These are phyloP conservation scores for Pistacia atlantica DNA, from an alignment of 345 rosid genomes.

Conservation along the genomic window DNA sequence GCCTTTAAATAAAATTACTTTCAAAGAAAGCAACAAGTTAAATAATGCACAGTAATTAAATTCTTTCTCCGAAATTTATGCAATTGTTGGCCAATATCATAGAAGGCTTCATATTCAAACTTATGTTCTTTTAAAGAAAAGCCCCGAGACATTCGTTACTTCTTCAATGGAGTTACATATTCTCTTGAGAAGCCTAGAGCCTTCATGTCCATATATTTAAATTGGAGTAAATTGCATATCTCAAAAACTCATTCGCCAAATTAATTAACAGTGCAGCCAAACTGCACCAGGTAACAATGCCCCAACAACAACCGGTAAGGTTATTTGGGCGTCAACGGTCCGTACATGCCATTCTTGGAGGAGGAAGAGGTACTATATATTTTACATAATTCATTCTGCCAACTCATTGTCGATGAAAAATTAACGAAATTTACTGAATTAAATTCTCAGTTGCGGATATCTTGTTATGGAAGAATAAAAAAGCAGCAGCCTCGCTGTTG, in stretches of 20 bases:
- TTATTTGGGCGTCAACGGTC: constrained; percentile 57
- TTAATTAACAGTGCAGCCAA: too few species aligned
- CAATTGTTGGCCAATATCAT: too few species aligned
- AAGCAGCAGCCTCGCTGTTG: constrained; percentile 49
- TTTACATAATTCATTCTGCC: too few species aligned
- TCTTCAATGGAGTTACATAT: background rate
- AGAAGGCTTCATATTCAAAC: too few species aligned
- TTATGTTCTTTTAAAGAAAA: too few species aligned
- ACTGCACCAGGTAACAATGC: constrained; percentile 4
- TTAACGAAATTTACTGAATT: background rate
- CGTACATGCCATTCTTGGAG: constrained; percentile 61
- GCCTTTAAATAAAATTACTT: too few species aligned
- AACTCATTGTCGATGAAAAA: too few species aligned
- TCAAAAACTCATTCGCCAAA: background rate
- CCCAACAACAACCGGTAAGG: constrained; percentile 1
- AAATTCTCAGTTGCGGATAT: constrained; percentile 72
- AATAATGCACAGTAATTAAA: too few species aligned
- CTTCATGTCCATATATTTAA: background rate
- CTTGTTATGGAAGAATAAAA: constrained; percentile 70
- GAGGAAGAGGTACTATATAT: constrained; percentile 57
- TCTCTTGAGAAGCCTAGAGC: background rate
- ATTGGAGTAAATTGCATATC: background rate
- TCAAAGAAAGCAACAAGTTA: too few species aligned
- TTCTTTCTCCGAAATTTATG: too few species aligned
- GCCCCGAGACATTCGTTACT: background rate